Evolutionary conservation across 1,284 basidiomycete species (phyloP).

Genomic region (Ustilago loliicola): DNA sequence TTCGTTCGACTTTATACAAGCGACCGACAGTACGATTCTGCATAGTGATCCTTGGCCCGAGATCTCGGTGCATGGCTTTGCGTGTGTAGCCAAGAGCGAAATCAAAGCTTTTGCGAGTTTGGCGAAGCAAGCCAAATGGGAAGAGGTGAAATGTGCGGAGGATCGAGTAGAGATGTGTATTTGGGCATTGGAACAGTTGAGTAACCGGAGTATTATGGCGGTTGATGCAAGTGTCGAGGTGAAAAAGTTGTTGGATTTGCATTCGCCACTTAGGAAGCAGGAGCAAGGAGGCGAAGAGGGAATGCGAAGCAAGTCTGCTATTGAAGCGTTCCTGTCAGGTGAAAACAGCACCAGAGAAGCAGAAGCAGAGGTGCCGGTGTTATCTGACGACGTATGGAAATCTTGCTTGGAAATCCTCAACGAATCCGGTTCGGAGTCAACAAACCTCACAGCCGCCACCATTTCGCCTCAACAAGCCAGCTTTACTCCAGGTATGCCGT

Average conservation of each 20-base stretch:
- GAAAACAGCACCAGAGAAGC: background rate
- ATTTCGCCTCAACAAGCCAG: no score
- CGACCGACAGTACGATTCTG: conserved; percentile 32
- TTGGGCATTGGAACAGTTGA: conserved; percentile 46
- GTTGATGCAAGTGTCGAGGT: conserved; percentile 34
- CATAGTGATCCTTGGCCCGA: conserved; percentile 50
- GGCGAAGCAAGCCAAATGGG: conserved; percentile 18
- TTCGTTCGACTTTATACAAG: conserved; percentile 32
- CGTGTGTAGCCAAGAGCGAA: conserved; percentile 41
- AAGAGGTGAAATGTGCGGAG: conserved; percentile 29
- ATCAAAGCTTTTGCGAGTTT: conserved; percentile 24
- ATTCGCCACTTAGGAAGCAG: conserved; percentile 27
- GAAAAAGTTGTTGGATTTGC: conserved; percentile 19
- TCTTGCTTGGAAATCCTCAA: conserved; percentile 36
- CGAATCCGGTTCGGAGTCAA: conserved; percentile 18
- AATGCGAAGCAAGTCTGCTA: background rate
- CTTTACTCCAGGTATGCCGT: background rate
- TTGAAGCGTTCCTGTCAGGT: background rate
- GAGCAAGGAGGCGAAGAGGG: background rate
- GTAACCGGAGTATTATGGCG: conserved; percentile 36
- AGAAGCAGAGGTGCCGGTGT: background rate
- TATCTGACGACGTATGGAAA: conserved; percentile 43
- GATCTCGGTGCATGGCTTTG: conserved; percentile 34
- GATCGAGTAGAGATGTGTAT: conserved; percentile 39
- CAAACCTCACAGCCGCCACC: no score